A percentile compares a stretch with the other conserved stretches of the same genome.
phyloP scores from a whole-genome alignment of 2,329 filamentous ascomycete species.

The Penicillium frequentans region DNA sequence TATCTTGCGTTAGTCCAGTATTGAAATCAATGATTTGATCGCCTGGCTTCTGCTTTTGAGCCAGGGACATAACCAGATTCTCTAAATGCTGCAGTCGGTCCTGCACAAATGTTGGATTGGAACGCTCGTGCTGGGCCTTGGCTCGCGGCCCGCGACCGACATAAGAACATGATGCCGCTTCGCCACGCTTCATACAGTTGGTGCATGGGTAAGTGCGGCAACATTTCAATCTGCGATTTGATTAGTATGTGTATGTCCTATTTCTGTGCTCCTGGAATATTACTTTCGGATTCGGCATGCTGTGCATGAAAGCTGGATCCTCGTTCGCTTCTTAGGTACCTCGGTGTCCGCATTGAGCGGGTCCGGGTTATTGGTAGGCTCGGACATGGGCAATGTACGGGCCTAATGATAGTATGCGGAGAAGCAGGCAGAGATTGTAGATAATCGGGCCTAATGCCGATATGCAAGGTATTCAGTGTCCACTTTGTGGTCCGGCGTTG shows the following conservation, averaged over 20 bases:
- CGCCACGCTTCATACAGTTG: slow-evolving; percentile 35
- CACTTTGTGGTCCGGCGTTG: not conserved
- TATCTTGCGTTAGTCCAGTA: slow-evolving; percentile 4
- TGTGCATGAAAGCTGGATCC: slow-evolving; percentile 42
- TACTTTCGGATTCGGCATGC: slow-evolving; percentile 39
- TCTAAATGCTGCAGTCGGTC: slow-evolving; percentile 39
- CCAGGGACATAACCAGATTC: slow-evolving; percentile 37
- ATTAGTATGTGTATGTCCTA: not conserved
- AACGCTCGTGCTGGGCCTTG: slow-evolving; percentile 25
- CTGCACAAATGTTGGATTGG: slow-evolving; percentile 32
- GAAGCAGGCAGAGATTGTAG: not conserved
- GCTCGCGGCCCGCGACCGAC: slow-evolving; percentile 36
- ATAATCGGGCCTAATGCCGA: not conserved
- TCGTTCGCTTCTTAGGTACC: slow-evolving; percentile 30
- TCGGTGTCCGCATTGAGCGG: slow-evolving; percentile 9
- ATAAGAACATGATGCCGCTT: slow-evolving; percentile 33
- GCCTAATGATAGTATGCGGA: not conserved
- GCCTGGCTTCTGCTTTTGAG: slow-evolving; percentile 27
- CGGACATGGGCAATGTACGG: slow-evolving; percentile 3
- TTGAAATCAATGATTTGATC: slow-evolving; percentile 10
- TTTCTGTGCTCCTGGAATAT: slow-evolving; percentile 3
- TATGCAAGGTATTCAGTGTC: not conserved
- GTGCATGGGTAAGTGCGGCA: slow-evolving; percentile 37
- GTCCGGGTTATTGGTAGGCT: slow-evolving; percentile 5
- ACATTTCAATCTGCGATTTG: slow-evolving; percentile 32